A percentile compares a stretch with the other conserved stretches of the same genome.
Conservation (phyloP, 176 grass and related monocot genomes). For the Raddia distichophylla region DNA sequence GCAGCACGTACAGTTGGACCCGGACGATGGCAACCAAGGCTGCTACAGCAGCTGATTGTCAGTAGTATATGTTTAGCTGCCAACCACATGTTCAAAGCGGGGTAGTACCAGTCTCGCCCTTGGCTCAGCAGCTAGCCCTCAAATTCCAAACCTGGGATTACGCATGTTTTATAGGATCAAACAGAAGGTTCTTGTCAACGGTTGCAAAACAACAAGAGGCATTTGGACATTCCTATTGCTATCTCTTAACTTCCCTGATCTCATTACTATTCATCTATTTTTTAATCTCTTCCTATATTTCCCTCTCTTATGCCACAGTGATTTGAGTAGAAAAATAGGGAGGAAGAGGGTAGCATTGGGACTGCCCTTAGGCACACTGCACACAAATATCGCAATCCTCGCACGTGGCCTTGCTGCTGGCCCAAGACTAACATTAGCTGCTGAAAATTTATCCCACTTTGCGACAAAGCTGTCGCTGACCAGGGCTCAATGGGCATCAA, state of each 20-base stretch:
- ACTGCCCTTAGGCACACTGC: no score
- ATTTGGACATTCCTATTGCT: no score
- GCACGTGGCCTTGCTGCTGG: neutral
- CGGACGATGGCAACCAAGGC: neutral
- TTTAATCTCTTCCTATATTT: no score
- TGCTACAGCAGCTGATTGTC: neutral
- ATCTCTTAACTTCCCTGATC: no score
- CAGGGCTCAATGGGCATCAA: slow-evolving; percentile 5
- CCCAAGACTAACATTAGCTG: neutral
- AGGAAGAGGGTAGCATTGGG: no score
- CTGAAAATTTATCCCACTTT: neutral
- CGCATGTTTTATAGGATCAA: neutral
- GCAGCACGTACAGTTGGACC: neutral
- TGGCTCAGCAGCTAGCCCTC: neutral
- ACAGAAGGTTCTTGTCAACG: neutral
- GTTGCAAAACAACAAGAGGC: neutral
- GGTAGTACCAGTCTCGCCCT: neutral
- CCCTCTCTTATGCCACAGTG: no score
- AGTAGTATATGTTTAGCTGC: no score
- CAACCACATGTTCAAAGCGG: no score
- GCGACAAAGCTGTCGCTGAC: neutral
- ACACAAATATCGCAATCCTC: neutral
- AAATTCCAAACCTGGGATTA: neutral
- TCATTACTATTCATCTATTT: no score
- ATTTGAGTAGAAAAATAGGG: no score